These are phyloP conservation scores for Orbilia blumenaviensis DNA, from an alignment of 2,329 filamentous ascomycete genomes.

Conservation along the genomic window DNA sequence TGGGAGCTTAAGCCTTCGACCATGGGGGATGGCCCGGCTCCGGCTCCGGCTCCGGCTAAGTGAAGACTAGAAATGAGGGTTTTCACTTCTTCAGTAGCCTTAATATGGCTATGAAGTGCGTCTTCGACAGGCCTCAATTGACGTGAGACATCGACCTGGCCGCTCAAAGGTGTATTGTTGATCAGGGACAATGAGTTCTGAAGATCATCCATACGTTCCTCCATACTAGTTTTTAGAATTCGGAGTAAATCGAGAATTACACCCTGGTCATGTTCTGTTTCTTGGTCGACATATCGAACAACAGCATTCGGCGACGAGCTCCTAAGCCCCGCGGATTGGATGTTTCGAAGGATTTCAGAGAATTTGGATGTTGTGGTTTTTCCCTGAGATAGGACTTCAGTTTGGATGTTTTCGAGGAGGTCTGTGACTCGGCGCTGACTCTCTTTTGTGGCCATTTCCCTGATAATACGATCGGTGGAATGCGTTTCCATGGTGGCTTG, in stretches of 20 bases:
- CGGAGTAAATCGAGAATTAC: conserved; percentile 45
- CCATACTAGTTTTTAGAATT: conserved; percentile 45
- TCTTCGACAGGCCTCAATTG: conserved; percentile 32
- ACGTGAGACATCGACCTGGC: not conserved
- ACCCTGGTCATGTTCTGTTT: conserved; percentile 24
- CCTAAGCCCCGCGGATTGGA: conserved; percentile 44
- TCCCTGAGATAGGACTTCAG: conserved; percentile 62
- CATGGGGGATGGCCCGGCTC: not conserved
- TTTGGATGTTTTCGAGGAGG: conserved; percentile 72
- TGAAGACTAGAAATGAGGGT: conserved; percentile 34
- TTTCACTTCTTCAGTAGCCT: conserved; percentile 38
- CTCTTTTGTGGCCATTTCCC: conserved; percentile 96
- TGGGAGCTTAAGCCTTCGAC: conserved; percentile 16
- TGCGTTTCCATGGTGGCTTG: conserved; percentile 58
- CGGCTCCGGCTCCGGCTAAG: not conserved
- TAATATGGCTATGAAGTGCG: conserved; percentile 26
- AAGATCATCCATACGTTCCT: conserved; percentile 51
- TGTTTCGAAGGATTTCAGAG: conserved; percentile 45
- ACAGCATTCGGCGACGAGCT: conserved; percentile 21
- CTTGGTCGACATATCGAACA: conserved; percentile 13
- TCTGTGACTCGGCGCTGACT: conserved; percentile 78
- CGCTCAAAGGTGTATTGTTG: conserved; percentile 11
- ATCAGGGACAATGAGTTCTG: conserved; percentile 48
- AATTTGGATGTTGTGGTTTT: conserved; percentile 43
- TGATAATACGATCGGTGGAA: conserved; percentile 79